Percentiles rank a stretch among this genome's conserved stretches.
These are phyloP conservation scores for Microsporum audouinii DNA, from an alignment of 2,329 filamentous ascomycete genomes.

Conservation along the genomic window DNA sequence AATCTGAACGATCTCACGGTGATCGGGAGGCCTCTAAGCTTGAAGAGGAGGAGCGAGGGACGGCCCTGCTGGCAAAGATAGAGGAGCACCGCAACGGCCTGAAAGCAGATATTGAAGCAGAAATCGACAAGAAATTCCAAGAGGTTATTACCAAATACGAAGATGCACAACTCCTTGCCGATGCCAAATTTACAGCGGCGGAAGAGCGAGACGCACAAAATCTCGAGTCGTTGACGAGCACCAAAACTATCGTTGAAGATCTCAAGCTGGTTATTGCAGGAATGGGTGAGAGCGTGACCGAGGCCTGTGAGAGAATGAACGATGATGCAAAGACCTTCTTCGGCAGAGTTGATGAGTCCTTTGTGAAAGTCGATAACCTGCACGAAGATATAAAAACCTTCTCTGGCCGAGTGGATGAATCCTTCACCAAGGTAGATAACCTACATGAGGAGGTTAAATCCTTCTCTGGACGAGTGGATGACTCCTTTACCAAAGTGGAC, in stretches of 20 bases:
- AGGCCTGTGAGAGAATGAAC: slow-evolving; percentile 75
- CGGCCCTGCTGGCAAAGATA: slow-evolving; percentile 46
- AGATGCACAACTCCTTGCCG: slow-evolving; percentile 62
- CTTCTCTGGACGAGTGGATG: slow-evolving; percentile 57
- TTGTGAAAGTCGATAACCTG: slow-evolving; percentile 59
- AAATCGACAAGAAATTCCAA: slow-evolving; percentile 65
- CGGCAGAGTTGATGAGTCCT: slow-evolving; percentile 66
- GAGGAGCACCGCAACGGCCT: slow-evolving; percentile 47
- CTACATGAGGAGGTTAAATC: not conserved
- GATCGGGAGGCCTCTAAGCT: slow-evolving; percentile 69
- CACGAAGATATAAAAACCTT: slow-evolving; percentile 54
- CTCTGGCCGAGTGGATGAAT: not conserved
- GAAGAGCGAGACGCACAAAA: slow-evolving; percentile 64
- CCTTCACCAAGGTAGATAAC: not conserved
- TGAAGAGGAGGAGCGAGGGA: slow-evolving; percentile 56
- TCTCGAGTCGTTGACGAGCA: slow-evolving; percentile 60
- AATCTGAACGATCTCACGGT: slow-evolving; percentile 77
- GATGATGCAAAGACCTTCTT: slow-evolving; percentile 82
- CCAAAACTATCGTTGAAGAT: slow-evolving; percentile 74
- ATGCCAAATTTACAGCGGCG: slow-evolving; percentile 60
- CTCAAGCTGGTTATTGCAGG: slow-evolving; percentile 77
- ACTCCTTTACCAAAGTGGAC: slow-evolving; percentile 63
- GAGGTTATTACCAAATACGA: slow-evolving; percentile 82
- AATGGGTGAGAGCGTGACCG: slow-evolving; percentile 66
- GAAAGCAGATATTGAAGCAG: slow-evolving; percentile 43